phyloP scores from a whole-genome alignment of 352 stramenopile genomes.

The Globisporangium lucens region DNA sequence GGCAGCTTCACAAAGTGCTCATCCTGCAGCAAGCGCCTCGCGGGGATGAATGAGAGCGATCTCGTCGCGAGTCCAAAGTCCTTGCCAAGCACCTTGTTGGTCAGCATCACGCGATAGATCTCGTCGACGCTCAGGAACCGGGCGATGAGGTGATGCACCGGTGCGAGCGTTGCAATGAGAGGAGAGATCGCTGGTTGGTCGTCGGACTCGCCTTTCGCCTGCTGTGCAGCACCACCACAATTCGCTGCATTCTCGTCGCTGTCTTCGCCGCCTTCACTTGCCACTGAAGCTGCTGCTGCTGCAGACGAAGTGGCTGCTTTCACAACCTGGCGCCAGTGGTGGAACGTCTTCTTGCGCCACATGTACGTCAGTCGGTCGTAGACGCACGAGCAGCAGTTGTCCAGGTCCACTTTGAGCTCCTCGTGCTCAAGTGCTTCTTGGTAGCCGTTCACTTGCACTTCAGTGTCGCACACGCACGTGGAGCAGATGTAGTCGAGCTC shows the following conservation, averaged over 20 bases:
- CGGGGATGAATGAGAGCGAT: slow-evolving; percentile 57
- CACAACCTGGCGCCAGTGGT: slow-evolving; percentile 60
- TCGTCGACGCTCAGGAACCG: slow-evolving; percentile 47
- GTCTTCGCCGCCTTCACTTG: neutral
- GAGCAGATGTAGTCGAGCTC: slow-evolving; percentile 64
- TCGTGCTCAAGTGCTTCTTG: slow-evolving; percentile 26
- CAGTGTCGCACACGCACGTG: slow-evolving; percentile 50
- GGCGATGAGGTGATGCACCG: slow-evolving; percentile 47
- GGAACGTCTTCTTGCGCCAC: slow-evolving; percentile 77
- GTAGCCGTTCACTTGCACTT: slow-evolving; percentile 33
- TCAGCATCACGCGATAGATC: slow-evolving; percentile 46
- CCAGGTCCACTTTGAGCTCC: slow-evolving; percentile 24
- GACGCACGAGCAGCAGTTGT: slow-evolving; percentile 62
- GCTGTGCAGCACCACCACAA: neutral
- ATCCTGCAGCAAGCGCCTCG: slow-evolving; percentile 39
- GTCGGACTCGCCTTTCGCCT: neutral
- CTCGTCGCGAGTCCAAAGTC: slow-evolving; percentile 45
- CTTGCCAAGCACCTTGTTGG: slow-evolving; percentile 36
- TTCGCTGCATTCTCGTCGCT: neutral
- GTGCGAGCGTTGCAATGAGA: slow-evolving; percentile 19
- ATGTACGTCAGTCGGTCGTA: slow-evolving; percentile 73
- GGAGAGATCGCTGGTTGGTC: neutral
- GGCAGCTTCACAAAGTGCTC: slow-evolving; percentile 39
- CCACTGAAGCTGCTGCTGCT: slow-evolving; percentile 9
- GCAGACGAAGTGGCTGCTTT: slow-evolving; percentile 15